A percentile compares a stretch with the other conserved stretches of the same genome.
These are phyloP conservation scores for Alternaria ethzedia DNA, from an alignment of 2,329 filamentous ascomycete genomes.

Conservation along the genomic window DNA sequence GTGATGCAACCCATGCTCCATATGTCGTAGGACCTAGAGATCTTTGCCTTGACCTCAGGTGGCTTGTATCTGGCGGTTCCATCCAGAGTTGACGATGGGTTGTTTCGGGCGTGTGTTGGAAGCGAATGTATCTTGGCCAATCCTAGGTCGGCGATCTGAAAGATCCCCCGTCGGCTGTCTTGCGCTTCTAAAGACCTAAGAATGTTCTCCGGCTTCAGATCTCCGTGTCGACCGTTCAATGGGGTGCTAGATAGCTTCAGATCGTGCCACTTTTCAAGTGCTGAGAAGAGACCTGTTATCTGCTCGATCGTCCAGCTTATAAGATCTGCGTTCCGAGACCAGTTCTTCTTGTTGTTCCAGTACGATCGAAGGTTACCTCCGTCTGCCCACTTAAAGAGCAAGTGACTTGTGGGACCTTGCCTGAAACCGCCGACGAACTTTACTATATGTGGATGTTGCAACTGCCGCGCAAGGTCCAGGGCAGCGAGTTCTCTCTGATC, in stretches of 20 bases:
- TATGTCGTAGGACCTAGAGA: not conserved
- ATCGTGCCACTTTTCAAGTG: too few species aligned
- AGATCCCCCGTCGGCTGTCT: too few species aligned
- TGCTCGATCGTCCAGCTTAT: not conserved
- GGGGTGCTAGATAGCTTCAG: too few species aligned
- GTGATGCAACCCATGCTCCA: not conserved
- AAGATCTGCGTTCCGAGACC: not conserved
- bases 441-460: not conserved
- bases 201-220: not conserved
- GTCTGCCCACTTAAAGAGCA: not conserved
- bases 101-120: not conserved
- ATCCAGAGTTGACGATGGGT: not conserved
- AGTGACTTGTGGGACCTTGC: not conserved
- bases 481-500: not conserved
- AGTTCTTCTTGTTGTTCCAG: not conserved
- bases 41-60: not conserved
- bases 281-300: not conserved
- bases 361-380: not conserved
- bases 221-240: not conserved
- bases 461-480: not conserved
- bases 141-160: not conserved
- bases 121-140: not conserved
- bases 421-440: not conserved
- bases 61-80: not conserved
- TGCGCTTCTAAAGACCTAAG: too few species aligned